Evolutionary conservation across 108 stramenopile genomes (phyloP).

Genomic region (Skeletonema potamos): DNA sequence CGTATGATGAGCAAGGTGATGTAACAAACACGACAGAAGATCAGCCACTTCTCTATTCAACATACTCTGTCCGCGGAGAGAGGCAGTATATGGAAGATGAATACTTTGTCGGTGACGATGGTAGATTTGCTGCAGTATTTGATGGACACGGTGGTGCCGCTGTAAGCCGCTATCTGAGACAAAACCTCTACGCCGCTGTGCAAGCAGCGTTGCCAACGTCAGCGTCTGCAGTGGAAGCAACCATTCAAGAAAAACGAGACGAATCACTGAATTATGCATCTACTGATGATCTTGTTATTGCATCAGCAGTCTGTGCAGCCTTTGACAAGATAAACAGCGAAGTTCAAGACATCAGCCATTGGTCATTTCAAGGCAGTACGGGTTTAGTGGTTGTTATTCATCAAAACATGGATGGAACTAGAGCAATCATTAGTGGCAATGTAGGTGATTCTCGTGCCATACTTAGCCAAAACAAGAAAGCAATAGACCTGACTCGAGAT

Average conservation of each 20-base stretch:
- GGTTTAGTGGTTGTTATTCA: conserved; percentile 80
- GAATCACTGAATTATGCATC: conserved; percentile 23
- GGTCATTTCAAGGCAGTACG: conserved; percentile 89
- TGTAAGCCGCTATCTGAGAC: conserved; percentile 77
- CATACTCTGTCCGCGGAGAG: conserved; percentile 51
- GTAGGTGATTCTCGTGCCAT: conserved; percentile 91
- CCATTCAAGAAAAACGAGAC: not conserved
- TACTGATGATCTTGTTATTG: conserved; percentile 1
- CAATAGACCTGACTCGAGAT: conserved; percentile 77
- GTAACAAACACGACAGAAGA: conserved; percentile 3
- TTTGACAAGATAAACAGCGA: conserved; percentile 72
- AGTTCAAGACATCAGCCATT: conserved; percentile 61
- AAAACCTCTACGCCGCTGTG: conserved; percentile 74
- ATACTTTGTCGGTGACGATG: conserved; percentile 46
- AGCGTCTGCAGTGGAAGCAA: conserved; percentile 7
- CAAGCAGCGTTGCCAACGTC: conserved; percentile 52
- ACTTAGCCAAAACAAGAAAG: conserved; percentile 59
- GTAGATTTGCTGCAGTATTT: conserved; percentile 86
- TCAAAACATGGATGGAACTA: conserved; percentile 28
- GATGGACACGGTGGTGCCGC: conserved; percentile 94
- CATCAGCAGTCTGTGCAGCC: conserved; percentile 45
- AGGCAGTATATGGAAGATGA: conserved; percentile 89
- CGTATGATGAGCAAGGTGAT: conserved; percentile 1
- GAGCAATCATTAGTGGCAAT: conserved; percentile 81
- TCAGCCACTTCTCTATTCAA: conserved; percentile 10